Base-by-base conservation (phyloP, 1,284 basidiomycete genomes). In the Veloboletus limbatus region DNA sequence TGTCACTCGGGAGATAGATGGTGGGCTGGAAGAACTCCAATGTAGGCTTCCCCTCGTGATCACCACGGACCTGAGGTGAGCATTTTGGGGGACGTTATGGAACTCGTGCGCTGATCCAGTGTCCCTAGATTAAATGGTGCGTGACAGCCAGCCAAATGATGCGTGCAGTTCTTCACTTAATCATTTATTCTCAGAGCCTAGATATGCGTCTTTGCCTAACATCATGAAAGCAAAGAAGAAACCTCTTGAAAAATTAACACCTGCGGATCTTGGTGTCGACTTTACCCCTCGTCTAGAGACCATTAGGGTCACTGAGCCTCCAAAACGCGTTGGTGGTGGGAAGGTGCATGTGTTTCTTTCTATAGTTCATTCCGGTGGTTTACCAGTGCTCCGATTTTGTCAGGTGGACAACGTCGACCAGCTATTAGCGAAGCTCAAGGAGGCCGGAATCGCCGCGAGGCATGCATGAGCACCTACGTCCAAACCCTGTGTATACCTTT, bases 211-310 rank as follows among this genome's bases (percentile, higher is more conserved):
- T 21, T 69, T 97, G 52, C 94, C 93, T 14, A 96, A 93, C 63
- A 96, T 96, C 69, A 97, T 96, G 92, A 96, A 96, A 73, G 96
- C 96, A 20, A 99, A 98, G 80, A 99, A 98, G 81, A 99, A 99
- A 74, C 88, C 90, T 20, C 73, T 98, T 41, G 87, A 95, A 71
- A 95, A 92, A 63, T 61, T 94, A 52, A 82, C 82, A 26, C 76
- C 92, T 8, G 74, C 78, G 38, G 92, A 96, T 58, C 83, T 98
- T 13, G 85, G 85, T n/a, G 73, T 95, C 30, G 88, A 94, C 66
- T 74, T 88, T 34, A 77, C 81, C 2, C 92, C 92, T 14, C 77
- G 82, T 35, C 72, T 98, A 27, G 92, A 97, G 73, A 94, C 85
- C 1, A 61, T 98, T 60, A 92, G 90, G 60, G 89, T 99, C n/a